Conservation (phyloP, 2,329 filamentous ascomycete genomes). For the Penicillium sp. region DNA sequence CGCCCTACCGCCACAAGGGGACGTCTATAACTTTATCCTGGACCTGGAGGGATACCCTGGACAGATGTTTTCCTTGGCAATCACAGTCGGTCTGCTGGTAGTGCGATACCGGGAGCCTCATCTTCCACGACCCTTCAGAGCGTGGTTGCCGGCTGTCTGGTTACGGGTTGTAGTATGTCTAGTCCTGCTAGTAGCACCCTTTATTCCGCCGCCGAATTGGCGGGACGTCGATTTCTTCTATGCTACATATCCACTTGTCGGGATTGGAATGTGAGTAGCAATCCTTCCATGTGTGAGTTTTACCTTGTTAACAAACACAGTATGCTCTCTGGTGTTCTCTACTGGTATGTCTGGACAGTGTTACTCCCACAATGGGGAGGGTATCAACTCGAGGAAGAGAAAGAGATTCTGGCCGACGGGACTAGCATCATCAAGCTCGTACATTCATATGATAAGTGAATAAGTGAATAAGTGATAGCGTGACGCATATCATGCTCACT, state of each 20-base stretch:
- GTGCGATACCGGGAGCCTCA: conserved; percentile 54
- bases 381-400: conserved; percentile 56
- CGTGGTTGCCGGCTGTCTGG: conserved; percentile 53
- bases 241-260: conserved; percentile 47
- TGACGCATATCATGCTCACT: not conserved
- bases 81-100: conserved; percentile 52
- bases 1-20: conserved; percentile 52
- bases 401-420: conserved; percentile 55
- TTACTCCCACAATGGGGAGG: conserved; percentile 51
- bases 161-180: conserved; percentile 49
- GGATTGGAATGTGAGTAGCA: conserved; percentile 36
- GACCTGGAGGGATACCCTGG: conserved; percentile 63
- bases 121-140: conserved; percentile 55
- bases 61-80: conserved; percentile 52
- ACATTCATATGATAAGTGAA: conserved; percentile 14
- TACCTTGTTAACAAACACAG: conserved; percentile 32
- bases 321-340: conserved; percentile 50
- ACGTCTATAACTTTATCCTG: conserved; percentile 64
- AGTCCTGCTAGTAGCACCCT: conserved; percentile 52
- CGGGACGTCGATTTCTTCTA: conserved; percentile 44
- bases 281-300: too few relatives aligned
- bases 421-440: conserved; percentile 56
- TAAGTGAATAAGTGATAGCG: not conserved
- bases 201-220: conserved; percentile 50
- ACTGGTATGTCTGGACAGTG: conserved; percentile 62